A percentile compares a stretch with the other conserved stretches of the same genome.
Evolutionary conservation across 2,329 filamentous ascomycete species (phyloP).

Genomic region (Xylaria hypoxylon): DNA sequence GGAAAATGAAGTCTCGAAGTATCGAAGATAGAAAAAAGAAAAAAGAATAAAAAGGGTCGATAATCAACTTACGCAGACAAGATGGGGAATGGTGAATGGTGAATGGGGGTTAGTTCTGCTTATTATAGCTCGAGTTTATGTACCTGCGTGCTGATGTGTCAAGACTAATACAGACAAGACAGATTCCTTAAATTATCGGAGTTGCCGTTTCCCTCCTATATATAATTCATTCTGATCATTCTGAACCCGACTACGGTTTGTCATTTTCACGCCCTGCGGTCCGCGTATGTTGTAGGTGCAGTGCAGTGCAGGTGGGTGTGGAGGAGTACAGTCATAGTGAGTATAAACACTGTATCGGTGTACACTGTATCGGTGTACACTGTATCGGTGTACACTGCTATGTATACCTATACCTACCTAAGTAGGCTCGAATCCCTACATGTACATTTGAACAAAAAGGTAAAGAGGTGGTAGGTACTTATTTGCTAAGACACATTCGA

Average conservation of each 20-base stretch:
- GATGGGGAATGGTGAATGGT: neutral
- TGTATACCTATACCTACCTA: too few species aligned
- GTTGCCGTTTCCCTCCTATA: neutral
- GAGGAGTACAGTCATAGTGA: neutral
- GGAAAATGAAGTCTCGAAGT: too few species aligned
- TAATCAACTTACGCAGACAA: neutral
- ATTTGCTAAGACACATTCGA: too few species aligned
- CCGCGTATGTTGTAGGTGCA: neutral
- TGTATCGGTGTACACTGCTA: neutral
- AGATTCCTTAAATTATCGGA: neutral
- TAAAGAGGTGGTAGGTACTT: too few species aligned
- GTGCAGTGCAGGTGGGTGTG: too few species aligned
- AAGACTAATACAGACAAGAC: too few species aligned
- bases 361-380: neutral
- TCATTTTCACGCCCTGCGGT: slow-evolving; percentile 26
- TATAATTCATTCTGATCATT: neutral
- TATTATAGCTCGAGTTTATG: neutral
- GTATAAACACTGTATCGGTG: neutral
- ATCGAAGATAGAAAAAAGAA: neutral
- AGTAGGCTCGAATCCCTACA: too few species aligned
- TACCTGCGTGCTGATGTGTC: too few species aligned
- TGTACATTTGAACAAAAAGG: too few species aligned
- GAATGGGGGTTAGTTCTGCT: neutral
- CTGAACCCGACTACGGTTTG: slow-evolving; percentile 16
- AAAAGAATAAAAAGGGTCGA: neutral